A percentile compares a stretch with the other conserved stretches of the same genome.
phyloP scores from a whole-genome alignment of 108 stramenopile genomes.

The Schizochytrium sp. region DNA sequence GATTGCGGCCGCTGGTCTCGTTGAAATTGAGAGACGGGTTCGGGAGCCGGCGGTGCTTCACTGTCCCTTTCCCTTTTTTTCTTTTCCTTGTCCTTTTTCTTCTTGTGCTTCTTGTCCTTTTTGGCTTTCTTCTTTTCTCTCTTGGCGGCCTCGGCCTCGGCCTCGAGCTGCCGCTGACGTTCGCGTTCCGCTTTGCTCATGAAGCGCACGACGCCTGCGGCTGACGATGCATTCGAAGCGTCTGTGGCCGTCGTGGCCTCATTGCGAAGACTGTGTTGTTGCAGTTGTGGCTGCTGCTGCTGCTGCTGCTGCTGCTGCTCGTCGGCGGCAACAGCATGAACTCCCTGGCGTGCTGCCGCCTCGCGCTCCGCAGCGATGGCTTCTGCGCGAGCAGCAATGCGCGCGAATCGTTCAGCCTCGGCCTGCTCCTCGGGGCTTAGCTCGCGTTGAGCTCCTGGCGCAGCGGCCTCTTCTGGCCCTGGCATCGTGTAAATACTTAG shows the following conservation, averaged over 20 bases:
- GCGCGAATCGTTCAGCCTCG: not conserved
- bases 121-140: constrained; percentile 13
- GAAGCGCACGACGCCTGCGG: not conserved
- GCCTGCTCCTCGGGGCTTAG: not conserved
- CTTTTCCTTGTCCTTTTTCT: constrained; percentile 10
- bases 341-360: not conserved
- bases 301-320: no score
- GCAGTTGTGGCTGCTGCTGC: not conserved
- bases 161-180: not conserved
- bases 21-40: not conserved
- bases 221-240: no score
- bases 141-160: not conserved
- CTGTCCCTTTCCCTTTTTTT: constrained; percentile 6
- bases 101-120: constrained; percentile 20
- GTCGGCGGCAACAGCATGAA: no score
- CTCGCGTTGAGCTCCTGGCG: no score
- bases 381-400: not conserved
- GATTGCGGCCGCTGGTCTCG: no score
- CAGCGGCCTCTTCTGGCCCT: no score
- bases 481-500: no score
- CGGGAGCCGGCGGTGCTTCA: not conserved
- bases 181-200: not conserved
- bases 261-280: not conserved
- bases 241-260: not conserved
- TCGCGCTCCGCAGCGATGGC: not conserved